phyloP scores from a whole-genome alignment of 23 red algal genomes.

The Pyropia yezoensis region DNA sequence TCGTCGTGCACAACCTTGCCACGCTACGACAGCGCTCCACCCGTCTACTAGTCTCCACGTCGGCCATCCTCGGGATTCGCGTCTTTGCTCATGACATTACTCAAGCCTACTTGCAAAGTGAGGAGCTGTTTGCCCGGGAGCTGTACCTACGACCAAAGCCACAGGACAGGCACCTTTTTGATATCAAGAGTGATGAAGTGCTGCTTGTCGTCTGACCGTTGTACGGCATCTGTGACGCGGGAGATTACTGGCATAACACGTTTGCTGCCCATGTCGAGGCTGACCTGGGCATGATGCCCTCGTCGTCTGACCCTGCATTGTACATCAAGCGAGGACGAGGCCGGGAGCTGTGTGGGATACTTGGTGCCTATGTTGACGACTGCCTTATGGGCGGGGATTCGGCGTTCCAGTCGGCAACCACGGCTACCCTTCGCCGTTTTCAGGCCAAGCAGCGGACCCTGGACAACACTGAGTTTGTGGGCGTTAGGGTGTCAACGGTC shows the following conservation, averaged over 20 bases:
- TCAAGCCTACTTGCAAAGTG: conserved; percentile 13
- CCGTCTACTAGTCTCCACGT: background rate
- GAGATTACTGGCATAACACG: conserved; percentile 12
- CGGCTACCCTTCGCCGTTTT: too few relatives aligned
- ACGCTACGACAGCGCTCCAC: conserved; percentile 1
- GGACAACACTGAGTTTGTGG: too few relatives aligned
- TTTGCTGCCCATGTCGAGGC: background rate
- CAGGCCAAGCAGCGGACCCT: too few relatives aligned
- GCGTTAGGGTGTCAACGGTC: too few relatives aligned
- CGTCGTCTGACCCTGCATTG: background rate
- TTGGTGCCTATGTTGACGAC: too few relatives aligned
- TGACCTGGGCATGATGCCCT: background rate
- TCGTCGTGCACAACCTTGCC: conserved; percentile 3
- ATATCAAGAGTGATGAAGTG: background rate
- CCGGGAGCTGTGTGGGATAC: too few relatives aligned
- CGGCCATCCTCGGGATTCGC: background rate
- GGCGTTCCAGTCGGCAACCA: too few relatives aligned
- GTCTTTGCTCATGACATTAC: conserved; percentile 22
- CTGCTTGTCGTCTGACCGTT: conserved; percentile 1
- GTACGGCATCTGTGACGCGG: conserved; percentile 8
- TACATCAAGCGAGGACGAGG: background rate
- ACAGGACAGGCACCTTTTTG: background rate
- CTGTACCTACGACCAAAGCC: conserved; percentile 8
- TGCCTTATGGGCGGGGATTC: too few relatives aligned
- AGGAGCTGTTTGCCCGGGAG: conserved; percentile 2